Evolutionary conservation across 805 yeast genomes (phyloP), one percentile per base, ranked within the genome.

Genomic region (Kuraishia cidri): DNA sequence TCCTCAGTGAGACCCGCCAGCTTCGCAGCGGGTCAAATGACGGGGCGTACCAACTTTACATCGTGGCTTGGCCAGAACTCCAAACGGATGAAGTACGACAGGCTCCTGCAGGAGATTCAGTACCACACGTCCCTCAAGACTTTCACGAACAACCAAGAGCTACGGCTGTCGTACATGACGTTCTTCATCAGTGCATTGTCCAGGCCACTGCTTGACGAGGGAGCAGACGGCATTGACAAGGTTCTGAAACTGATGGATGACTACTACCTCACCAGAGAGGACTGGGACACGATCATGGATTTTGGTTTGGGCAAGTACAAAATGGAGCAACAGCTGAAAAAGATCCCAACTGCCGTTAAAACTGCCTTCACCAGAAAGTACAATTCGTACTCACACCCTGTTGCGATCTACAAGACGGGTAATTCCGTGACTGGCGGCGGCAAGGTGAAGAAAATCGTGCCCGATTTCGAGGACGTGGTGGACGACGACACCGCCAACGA

Each of bases 21-120:
- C 22, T 70, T 66, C 41, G 77, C 86, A 14, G 78, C 84, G 11
- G 97, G 96, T 6, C 70, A 68, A 31, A 55, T 80, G 31, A 56
- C 68, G 2, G 81, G 81, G 7, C 64, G 95, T 42, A 75, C 79
- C 34, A 78, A 75, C 56, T 90, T 90, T 59, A 74, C 96, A 1
- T 61, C 79, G 1, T 88, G 88, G 84, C 62, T 90, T 34, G 98
- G 97, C 1, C 90, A 88, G 50, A 83, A 84, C 47, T 85, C 96
- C 14, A 87, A 85, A 56, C 62, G 72, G 11, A 75, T 78, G 60
- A 92, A 92, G 55, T 82, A 73, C 51, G 71, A 66, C 34, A 69
- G 99, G 36, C 52, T 83, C 34, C 63, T 92, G 26, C 95, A 88
- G 43, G 97, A 87, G 47, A 47, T 92, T 34, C 94, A 87, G 41